phyloP scores from a whole-genome alignment of 192 early-diverging fungal species.

The Umbelopsis sp. region DNA sequence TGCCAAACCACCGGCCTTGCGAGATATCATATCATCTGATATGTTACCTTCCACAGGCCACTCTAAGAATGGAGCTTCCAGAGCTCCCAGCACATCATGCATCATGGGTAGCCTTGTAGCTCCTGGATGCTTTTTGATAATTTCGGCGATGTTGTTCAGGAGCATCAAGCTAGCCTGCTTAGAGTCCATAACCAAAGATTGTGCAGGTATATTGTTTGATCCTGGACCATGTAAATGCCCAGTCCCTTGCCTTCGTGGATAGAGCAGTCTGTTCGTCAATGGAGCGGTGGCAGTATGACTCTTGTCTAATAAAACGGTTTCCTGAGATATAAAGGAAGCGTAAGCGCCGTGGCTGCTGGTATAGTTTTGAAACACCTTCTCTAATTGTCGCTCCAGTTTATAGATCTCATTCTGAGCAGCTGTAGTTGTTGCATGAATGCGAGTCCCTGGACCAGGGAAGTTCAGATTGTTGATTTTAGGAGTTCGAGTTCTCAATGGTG shows the following conservation, averaged over 20 bases:
- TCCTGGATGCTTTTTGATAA: conserved; percentile 19
- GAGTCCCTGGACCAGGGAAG: not conserved
- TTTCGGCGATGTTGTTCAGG: not conserved
- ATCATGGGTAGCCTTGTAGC: conserved; percentile 30
- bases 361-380: conserved; percentile 23
- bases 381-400: conserved; percentile 25
- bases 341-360: not conserved
- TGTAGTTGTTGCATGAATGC: conserved; percentile 35
- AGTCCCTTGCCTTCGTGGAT: conserved; percentile 5
- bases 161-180: not conserved
- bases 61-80: conserved; percentile 24
- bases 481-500: not conserved
- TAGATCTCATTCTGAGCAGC: conserved; percentile 37
- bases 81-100: conserved; percentile 24
- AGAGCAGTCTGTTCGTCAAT: not conserved
- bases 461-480: not conserved
- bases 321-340: conserved; percentile 10
- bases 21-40: not conserved
- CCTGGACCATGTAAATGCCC: not conserved
- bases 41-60: conserved; percentile 7
- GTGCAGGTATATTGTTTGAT: not conserved
- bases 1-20: too few relatives aligned
- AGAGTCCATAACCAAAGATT: not conserved
- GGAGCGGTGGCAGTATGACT: not conserved
- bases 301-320: not conserved